Percentiles rank a stretch among this genome's conserved stretches.
Conservation (phyloP, 495 filamentous ascomycete genomes). For the Hyaloscypha variabilis region DNA sequence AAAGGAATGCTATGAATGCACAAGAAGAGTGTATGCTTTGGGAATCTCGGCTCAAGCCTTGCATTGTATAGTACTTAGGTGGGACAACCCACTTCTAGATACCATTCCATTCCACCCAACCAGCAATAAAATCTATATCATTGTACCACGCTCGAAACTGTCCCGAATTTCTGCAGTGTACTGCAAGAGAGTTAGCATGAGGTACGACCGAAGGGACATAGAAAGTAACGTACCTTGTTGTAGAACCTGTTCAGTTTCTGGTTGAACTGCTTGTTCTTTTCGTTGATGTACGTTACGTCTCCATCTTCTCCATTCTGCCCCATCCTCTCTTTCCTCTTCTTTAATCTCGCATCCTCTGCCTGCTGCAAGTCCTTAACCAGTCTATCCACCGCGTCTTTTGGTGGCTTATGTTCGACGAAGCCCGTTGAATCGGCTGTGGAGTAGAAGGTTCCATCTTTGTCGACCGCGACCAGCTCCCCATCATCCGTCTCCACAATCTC, state of each 20-base stretch:
- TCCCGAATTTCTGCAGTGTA: constrained; percentile 97
- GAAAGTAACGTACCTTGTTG: constrained; percentile 69
- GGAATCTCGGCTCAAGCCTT: constrained; percentile 25
- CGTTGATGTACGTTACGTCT: constrained; percentile 98
- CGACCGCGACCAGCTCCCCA: constrained; percentile 91
- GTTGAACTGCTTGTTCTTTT: constrained; percentile 99
- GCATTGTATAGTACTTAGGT: constrained; percentile 26
- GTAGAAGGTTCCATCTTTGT: constrained; percentile 88
- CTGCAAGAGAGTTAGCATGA: constrained; percentile 46
- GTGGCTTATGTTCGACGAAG: constrained; percentile 85
- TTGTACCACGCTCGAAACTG: constrained; percentile 95
- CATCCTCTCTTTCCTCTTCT: constrained; percentile 79
- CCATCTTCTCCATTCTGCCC: constrained; percentile 73
- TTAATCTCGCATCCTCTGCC: constrained; percentile 82
- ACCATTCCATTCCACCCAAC: constrained; percentile 3
- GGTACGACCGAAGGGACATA: background rate
- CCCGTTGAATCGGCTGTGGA: constrained; percentile 78
- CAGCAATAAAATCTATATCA: constrained; percentile 56
- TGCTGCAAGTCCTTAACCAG: constrained; percentile 84
- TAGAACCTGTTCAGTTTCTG: constrained; percentile 94
- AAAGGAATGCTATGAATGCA: constrained; percentile 69
- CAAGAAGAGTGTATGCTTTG: constrained; percentile 20
- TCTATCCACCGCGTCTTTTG: constrained; percentile 86
- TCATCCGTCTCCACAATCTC: constrained; percentile 93
- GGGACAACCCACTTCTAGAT: constrained; percentile 16